Evolutionary conservation across 1,284 basidiomycete genomes (phyloP).

Genomic region (Cutaneotrichosporon dermatis): DNA sequence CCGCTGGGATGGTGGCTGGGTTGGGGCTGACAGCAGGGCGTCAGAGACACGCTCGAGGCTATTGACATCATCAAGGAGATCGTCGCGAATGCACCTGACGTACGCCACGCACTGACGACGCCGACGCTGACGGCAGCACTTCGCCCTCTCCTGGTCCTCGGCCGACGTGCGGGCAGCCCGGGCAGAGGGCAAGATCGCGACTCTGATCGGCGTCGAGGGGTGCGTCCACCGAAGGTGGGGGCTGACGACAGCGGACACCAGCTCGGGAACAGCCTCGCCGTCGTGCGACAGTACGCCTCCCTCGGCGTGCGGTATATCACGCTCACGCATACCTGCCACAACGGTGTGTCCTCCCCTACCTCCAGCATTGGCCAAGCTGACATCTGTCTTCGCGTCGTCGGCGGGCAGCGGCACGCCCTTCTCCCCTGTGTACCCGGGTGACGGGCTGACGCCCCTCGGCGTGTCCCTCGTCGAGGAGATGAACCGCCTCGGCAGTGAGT

Average conservation of each 20-base stretch:
- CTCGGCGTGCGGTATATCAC: constrained; percentile 80
- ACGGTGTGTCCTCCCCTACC: constrained; percentile 46
- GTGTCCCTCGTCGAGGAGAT: constrained; percentile 66
- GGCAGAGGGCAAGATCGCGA: constrained; percentile 64
- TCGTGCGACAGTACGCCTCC: constrained; percentile 65
- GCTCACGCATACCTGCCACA: constrained; percentile 77
- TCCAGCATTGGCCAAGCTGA: neutral
- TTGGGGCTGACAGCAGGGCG: constrained; percentile 2
- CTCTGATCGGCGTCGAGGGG: constrained; percentile 72
- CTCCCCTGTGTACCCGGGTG: constrained; percentile 21
- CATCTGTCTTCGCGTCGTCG: constrained; percentile 80
- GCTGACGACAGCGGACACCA: constrained; percentile 57
- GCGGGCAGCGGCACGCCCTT: constrained; percentile 53
- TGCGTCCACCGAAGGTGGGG: too few species aligned
- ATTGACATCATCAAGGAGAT: constrained; percentile 77
- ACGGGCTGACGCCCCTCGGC: constrained; percentile 50
- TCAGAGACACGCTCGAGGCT: constrained; percentile 77
- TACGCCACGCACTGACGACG: neutral
- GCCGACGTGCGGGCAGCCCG: constrained; percentile 60
- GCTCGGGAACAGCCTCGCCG: constrained; percentile 73
- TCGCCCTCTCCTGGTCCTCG: constrained; percentile 58
- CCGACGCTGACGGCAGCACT: constrained; percentile 51
- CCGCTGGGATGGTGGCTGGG: too few species aligned
- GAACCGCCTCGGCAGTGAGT: constrained; percentile 64
- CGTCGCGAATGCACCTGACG: constrained; percentile 35